Evolutionary conservation across 352 stramenopile genomes (phyloP).

Genomic region (Pythium biforme): DNA sequence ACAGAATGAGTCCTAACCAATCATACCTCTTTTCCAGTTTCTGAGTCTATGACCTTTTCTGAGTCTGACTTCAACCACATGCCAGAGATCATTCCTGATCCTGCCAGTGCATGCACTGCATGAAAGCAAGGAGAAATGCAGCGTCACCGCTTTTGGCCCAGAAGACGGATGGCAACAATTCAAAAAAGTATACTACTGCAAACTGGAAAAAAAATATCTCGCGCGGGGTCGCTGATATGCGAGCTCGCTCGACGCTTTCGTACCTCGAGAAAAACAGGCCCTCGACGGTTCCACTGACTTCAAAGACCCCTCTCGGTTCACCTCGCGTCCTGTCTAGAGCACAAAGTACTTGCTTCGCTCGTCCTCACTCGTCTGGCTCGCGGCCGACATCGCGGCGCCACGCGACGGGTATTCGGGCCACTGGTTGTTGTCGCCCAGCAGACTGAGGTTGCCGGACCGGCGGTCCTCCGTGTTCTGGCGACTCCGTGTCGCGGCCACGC

Average conservation of each 20-base stretch:
- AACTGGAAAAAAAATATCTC: constrained; percentile 1
- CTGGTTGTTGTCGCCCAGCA: constrained; percentile 34
- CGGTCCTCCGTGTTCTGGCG: constrained; percentile 64
- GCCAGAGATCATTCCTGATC: too few species aligned
- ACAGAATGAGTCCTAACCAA: not conserved
- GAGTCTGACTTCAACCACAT: too few species aligned
- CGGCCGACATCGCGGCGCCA: constrained; percentile 40
- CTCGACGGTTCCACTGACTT: not conserved
- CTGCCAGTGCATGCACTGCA: too few species aligned
- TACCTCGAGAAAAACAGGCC: not conserved
- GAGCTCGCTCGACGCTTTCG: not conserved
- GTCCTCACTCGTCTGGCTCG: constrained; percentile 48
- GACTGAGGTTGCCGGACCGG: constrained; percentile 67
- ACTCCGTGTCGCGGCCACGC: constrained; percentile 58
- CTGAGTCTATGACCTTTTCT: too few species aligned
- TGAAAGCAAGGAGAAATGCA: too few species aligned
- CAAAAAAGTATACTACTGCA: constrained; percentile 10
- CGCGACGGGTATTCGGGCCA: constrained; percentile 38
- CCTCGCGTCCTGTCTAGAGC: constrained; percentile 36
- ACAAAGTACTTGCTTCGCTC: constrained; percentile 84
- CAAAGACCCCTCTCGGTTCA: not conserved
- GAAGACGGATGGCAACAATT: too few species aligned
- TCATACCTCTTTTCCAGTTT: too few species aligned
- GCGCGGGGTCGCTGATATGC: too few species aligned
- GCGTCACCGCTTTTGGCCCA: too few species aligned